A percentile compares a stretch with the other conserved stretches of the same genome.
Evolutionary conservation across 2,329 filamentous ascomycete genomes (phyloP).

Genomic region (Ophiostoma sp.): DNA sequence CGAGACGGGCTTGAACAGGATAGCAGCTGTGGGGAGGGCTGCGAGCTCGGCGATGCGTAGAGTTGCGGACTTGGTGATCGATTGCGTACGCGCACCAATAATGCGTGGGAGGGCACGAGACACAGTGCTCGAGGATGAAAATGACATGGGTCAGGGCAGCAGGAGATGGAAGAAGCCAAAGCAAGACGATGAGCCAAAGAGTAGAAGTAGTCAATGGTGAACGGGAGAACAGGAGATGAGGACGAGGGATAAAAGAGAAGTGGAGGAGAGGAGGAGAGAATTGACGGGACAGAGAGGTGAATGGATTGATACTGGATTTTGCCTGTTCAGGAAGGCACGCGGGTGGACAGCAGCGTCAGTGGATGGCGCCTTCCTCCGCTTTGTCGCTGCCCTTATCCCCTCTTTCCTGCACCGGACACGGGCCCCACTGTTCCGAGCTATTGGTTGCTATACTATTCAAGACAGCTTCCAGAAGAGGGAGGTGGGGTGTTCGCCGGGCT

Average conservation of each 20-base stretch:
- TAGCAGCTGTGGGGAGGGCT: not conserved
- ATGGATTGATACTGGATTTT: conserved; percentile 6
- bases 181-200: not conserved
- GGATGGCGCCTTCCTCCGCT: conserved; percentile 7
- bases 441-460: not conserved
- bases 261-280: not conserved
- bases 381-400: conserved; percentile 5
- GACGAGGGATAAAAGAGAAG: not conserved
- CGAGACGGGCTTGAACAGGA: not conserved
- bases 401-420: not conserved
- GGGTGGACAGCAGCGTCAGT: conserved; percentile 10
- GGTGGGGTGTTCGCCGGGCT: conserved; percentile 11
- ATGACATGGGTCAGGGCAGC: conserved; percentile 8
- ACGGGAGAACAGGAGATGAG: not conserved
- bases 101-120: conserved; percentile 15
- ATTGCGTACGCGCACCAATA: not conserved
- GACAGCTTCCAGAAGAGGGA: conserved; percentile 17
- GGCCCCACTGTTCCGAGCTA: conserved; percentile 1
- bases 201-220: not conserved
- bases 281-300: not conserved
- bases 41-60: not conserved
- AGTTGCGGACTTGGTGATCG: not conserved
- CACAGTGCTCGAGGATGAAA: conserved; percentile 13
- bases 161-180: not conserved
- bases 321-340: conserved; percentile 5